phyloP scores from a whole-genome alignment of 176 grass and related monocot genomes.

The Bromus sterilis region DNA sequence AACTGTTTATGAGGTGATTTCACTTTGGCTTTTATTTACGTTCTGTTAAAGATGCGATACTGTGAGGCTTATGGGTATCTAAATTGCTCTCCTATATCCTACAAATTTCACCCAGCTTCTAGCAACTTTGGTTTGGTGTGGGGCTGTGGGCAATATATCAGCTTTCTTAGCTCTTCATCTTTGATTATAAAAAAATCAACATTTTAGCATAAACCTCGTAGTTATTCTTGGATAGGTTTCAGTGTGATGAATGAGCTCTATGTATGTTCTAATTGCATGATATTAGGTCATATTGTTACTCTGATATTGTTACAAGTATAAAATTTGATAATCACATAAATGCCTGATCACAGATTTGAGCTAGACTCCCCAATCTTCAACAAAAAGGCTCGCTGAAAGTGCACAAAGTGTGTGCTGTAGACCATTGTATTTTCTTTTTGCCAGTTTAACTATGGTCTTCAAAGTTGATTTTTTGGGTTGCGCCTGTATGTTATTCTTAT shows the following conservation, averaged over 20 bases:
- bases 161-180: background rate
- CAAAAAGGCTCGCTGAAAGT: background rate
- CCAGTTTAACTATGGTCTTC: background rate
- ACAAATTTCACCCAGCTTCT: background rate
- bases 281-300: background rate
- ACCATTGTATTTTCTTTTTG: background rate
- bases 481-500: background rate
- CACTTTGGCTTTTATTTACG: background rate
- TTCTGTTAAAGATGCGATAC: background rate
- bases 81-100: background rate
- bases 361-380: background rate
- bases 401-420: background rate
- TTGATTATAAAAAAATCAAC: background rate
- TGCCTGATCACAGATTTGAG: background rate
- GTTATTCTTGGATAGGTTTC: background rate
- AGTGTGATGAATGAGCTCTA: background rate
- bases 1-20: constrained; percentile 20
- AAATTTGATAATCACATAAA: background rate
- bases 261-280: background rate
- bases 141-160: background rate
- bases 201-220: background rate
- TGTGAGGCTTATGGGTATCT: background rate
- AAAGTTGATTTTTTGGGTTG: background rate
- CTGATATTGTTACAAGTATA: background rate
- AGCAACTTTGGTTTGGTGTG: background rate